phyloP scores from a whole-genome alignment of 176 grass and related monocot species.

The Eragrostis curvula region DNA sequence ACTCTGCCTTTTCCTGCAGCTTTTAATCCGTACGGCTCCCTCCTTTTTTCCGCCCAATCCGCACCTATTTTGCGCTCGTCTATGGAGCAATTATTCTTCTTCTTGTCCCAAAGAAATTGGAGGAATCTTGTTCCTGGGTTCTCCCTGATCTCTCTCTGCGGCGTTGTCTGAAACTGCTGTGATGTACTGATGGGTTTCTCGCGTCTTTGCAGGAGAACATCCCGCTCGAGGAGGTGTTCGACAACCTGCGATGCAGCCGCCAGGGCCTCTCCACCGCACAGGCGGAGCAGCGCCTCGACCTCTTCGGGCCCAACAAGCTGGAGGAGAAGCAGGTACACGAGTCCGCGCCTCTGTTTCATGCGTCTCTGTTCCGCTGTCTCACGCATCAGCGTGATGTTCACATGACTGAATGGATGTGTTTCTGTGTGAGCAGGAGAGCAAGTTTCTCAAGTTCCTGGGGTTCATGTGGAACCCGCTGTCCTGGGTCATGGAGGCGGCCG shows the following conservation, averaged over 20 bases:
- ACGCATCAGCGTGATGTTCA: background rate
- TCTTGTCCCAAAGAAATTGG: background rate
- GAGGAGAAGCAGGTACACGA: slow-evolving; percentile 80
- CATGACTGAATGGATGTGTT: slow-evolving; percentile 1
- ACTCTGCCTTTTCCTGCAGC: background rate
- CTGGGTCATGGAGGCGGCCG: slow-evolving; percentile 93
- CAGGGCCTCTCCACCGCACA: slow-evolving; percentile 71
- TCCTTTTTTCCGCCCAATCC: background rate
- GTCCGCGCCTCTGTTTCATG: background rate
- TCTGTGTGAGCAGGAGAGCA: slow-evolving; percentile 66
- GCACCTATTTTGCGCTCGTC: background rate
- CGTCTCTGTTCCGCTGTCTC: background rate
- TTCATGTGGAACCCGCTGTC: slow-evolving; percentile 96
- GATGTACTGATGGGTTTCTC: background rate
- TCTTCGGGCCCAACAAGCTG: slow-evolving; percentile 88
- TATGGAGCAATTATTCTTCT: background rate
- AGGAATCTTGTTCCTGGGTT: background rate
- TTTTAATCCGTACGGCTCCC: slow-evolving; percentile 7
- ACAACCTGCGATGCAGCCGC: slow-evolving; percentile 71
- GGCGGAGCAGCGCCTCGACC: slow-evolving; percentile 65
- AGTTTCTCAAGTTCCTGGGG: slow-evolving; percentile 83
- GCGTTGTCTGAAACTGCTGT: background rate
- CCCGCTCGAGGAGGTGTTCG: slow-evolving; percentile 88
- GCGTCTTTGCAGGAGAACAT: slow-evolving; percentile 69
- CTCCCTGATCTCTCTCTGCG: background rate